Conservation (phyloP, 805 yeast genomes). For the Candida endomychidarum region DNA sequence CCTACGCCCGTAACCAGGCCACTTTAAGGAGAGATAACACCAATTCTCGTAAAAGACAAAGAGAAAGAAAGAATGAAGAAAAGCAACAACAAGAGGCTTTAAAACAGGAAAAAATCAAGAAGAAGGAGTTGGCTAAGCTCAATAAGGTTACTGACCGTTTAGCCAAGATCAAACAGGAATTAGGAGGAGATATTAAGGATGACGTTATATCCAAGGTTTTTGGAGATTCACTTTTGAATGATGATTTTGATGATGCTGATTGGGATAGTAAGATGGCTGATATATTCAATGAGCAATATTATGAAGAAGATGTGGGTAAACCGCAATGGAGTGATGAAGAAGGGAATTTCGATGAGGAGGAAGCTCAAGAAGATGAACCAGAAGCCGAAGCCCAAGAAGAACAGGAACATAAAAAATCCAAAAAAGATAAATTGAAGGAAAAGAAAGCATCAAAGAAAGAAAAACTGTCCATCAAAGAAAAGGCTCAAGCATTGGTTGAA, state of each 20-base stretch:
- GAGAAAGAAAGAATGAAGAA: slow-evolving; percentile 66
- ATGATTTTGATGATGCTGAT: slow-evolving; percentile 84
- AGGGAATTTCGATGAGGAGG: slow-evolving; percentile 19
- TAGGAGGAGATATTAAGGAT: slow-evolving; percentile 63
- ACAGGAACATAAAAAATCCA: slow-evolving; percentile 40
- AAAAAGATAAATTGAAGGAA: slow-evolving; percentile 56
- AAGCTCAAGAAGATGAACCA: slow-evolving; percentile 18
- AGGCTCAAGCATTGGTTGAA: slow-evolving; percentile 79
- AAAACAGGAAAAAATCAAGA: slow-evolving; percentile 59
- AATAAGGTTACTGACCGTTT: slow-evolving; percentile 75
- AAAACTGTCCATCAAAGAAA: slow-evolving; percentile 57
- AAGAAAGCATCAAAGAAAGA: slow-evolving; percentile 61
- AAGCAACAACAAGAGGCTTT: slow-evolving; percentile 52
- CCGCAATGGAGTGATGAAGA: slow-evolving; percentile 38
- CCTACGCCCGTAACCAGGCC: slow-evolving; percentile 93
- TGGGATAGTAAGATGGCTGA: slow-evolving; percentile 89
- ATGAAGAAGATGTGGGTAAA: slow-evolving; percentile 47
- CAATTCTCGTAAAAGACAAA: slow-evolving; percentile 74
- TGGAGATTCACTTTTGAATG: slow-evolving; percentile 74
- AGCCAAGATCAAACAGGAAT: slow-evolving; percentile 60
- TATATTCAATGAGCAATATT: slow-evolving; percentile 82
- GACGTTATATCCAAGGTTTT: slow-evolving; percentile 62
- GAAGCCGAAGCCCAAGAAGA: slow-evolving; percentile 17
- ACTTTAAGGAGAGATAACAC: slow-evolving; percentile 81
- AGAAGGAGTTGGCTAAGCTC: slow-evolving; percentile 73